These are phyloP conservation scores for Iberis amara DNA, from an alignment of 441 rosid genomes.

Conservation along the genomic window DNA sequence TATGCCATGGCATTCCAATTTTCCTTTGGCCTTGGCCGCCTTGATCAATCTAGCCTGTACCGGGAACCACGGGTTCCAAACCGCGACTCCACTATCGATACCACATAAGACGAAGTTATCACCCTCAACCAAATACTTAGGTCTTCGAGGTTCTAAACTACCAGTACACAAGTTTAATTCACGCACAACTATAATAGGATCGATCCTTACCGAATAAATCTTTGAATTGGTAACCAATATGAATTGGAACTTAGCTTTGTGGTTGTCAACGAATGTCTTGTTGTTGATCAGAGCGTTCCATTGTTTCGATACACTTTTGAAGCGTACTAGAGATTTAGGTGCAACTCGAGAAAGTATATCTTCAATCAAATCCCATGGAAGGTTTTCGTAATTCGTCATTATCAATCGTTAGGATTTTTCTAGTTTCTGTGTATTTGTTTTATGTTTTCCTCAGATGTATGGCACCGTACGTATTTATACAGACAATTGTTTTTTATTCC, in stretches of 20 bases:
- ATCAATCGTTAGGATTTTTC: too few relatives aligned
- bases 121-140: background rate
- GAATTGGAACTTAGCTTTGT: constrained; percentile 15
- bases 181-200: background rate
- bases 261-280: constrained; percentile 14
- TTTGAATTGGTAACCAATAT: constrained; percentile 11
- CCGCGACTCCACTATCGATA: background rate
- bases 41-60: background rate
- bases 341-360: constrained; percentile 18
- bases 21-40: background rate
- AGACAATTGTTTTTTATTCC: too few relatives aligned
- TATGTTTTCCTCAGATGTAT: too few relatives aligned
- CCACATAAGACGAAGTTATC: constrained; percentile 4
- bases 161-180: background rate
- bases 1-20: background rate
- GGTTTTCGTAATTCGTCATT: constrained; percentile 6
- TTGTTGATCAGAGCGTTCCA: constrained; percentile 13
- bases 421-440: too few relatives aligned
- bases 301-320: background rate
- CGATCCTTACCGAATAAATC: constrained; percentile 19
- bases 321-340: constrained; percentile 8
- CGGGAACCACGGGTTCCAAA: constrained; percentile 21
- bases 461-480: too few relatives aligned
- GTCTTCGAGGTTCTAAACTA: background rate
- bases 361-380: constrained; percentile 22